Evolutionary conservation across 257 asterid genomes (phyloP).

Genomic region (Gentiana dahurica): DNA sequence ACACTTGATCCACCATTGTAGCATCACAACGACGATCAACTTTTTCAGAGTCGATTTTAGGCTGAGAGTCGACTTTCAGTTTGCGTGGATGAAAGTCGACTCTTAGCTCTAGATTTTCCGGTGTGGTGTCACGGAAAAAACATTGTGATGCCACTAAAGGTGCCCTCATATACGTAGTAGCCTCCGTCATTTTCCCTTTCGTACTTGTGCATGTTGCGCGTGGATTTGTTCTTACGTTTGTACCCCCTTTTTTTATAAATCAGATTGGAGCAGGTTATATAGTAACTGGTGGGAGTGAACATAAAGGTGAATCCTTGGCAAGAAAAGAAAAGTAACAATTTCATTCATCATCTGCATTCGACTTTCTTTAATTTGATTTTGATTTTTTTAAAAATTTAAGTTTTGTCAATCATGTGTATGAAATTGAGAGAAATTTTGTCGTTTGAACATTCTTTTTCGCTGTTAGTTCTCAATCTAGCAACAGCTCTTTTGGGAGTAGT

Average conservation of each 20-base stretch:
- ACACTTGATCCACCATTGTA: too few species aligned
- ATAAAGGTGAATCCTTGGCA: slow-evolving; percentile 87
- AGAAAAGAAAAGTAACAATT: slow-evolving; percentile 60
- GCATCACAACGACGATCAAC: too few species aligned
- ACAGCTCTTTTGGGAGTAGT: background rate
- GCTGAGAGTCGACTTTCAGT: too few species aligned
- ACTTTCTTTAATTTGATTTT: background rate
- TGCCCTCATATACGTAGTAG: too few species aligned
- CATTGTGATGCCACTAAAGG: too few species aligned
- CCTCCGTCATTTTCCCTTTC: too few species aligned
- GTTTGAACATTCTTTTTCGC: slow-evolving; percentile 2
- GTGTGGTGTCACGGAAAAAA: too few species aligned
- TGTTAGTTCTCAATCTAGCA: background rate
- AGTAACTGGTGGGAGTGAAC: slow-evolving; percentile 69
- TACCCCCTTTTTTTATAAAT: background rate
- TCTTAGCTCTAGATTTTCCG: too few species aligned
- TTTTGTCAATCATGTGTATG: slow-evolving; percentile 2
- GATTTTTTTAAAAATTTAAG: background rate
- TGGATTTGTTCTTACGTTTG: too few species aligned
- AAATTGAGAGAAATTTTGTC: slow-evolving; percentile 13
- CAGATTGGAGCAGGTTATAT: slow-evolving; percentile 97
- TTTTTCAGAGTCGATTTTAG: too few species aligned
- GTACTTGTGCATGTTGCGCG: too few species aligned
- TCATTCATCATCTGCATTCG: background rate
- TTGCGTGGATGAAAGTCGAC: too few species aligned